Base-by-base conservation (phyloP, 345 rosid species). In the Citrus hindsii region DNA sequence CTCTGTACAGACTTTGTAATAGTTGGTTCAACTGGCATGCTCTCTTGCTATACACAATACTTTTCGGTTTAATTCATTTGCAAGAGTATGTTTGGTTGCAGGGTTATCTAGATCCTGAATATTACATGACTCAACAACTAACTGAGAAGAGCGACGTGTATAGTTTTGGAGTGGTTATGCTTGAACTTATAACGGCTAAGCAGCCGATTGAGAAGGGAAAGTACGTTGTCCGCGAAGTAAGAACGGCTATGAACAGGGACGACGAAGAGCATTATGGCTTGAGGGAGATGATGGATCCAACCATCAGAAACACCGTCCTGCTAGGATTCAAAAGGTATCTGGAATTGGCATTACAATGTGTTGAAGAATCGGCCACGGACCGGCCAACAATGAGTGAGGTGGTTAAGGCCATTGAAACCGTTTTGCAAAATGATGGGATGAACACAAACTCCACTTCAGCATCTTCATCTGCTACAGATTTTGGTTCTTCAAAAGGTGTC, bases 61-160 rank as follows among this genome's bases (percentile, higher is more conserved):
- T 46, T 46, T 46, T 46, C 18, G 51, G 16, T 12, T 46, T 42
- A 42, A 42, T 42, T 42, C 14, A 32, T 48, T 48, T 61, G 32
- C 58, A 12, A 56, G 35, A n/a, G 32, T 67, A 33, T 75, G 53
- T 59, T 16, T 79, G 19, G 72, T 74, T 77, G 85, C 91, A 96
- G 98, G 99, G 99, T 35, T 96, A 92, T 82, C 83, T 96, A 42
- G 99, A 96, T 89, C 99, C 98, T 7, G 99, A 96, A 75, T 96
- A 96, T 82, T 96, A 96, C 87, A 92, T 91, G 93, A 92, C 97
- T 9, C 98, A 96, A 64, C 97, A 93, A 80, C 83, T 96, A 79
- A 94, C 99, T 1, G 97, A 91, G 82, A 96, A 94, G 87, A 94
- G 99, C 6, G 99, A 96, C 8, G 99, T 96, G 5, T 96, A 92